Base-by-base conservation (phyloP, 2,329 filamentous ascomycete genomes). In the Xylaria sp. region DNA sequence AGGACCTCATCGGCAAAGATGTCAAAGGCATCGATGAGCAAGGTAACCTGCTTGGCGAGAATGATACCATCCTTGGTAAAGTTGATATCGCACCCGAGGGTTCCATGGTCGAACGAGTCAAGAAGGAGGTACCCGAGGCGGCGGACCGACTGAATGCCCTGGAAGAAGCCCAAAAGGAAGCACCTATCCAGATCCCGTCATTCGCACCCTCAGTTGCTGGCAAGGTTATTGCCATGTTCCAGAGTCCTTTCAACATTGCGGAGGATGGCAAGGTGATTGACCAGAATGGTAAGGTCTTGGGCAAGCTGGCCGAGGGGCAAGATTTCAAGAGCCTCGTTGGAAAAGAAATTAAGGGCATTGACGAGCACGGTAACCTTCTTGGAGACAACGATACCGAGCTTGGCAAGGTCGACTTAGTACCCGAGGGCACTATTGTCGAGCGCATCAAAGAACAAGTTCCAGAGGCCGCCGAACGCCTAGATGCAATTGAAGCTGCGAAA, bases 301-400 rank as follows among this genome's bases (percentile, higher is more conserved):
- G 78, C 48, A 76, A 76, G 63, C 68, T 79, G 10, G 74, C 77
- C 18, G 74, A 78, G 44, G 77, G 74, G 6, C 75, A 78, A 53
- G 77, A 78, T n/a, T 71, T 66, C 27, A 69, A 77, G 23, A 63
- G 74, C 42, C 59, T 79, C 1, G 35, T 84, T 18, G 87, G 90
- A 70, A 91, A 90, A 71, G 88, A 90, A 23, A 86, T 90, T 72
- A 91, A 91, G 82, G 91, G 90, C 78, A 82, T 90, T 72, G 90
- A 91, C 72, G 86, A 85, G 71, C 82, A 89, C 77, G 89, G 89
- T n/a, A 88, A 91, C 74, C 87, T 91, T 61, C 85, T 90, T 75
- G 89, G 91, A 77, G 88, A 85, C 77, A 86, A 89, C 51, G 89
- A 89, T 27, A 88, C 90, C 32, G 83, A 91, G 71, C 86, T 91